phyloP scores from a whole-genome alignment of 768 basidiomycete genomes.

The Obba rivulosa region DNA sequence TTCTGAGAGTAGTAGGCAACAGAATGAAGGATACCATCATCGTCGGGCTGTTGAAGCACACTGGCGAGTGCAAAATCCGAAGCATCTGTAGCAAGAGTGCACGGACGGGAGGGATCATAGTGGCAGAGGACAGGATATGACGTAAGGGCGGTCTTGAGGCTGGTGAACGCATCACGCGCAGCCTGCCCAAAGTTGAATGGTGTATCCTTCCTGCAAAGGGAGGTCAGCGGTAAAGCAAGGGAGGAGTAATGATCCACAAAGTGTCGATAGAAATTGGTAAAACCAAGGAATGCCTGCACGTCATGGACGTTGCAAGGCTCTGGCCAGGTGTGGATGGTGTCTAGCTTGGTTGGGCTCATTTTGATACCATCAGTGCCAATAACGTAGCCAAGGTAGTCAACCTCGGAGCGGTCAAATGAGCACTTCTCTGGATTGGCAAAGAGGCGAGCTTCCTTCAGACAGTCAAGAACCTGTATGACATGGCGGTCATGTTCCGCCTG shows the following conservation, averaged over 20 bases:
- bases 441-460: conserved; percentile 26
- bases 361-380: conserved; percentile 13
- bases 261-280: conserved; percentile 26
- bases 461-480: conserved; percentile 20
- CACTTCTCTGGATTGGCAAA: conserved; percentile 36
- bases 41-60: conserved; percentile 22
- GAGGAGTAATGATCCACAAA: conserved; percentile 26
- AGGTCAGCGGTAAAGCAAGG: conserved; percentile 18
- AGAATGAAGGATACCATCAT: conserved; percentile 6
- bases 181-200: conserved; percentile 12
- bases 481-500: conserved; percentile 12
- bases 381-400: conserved; percentile 29
- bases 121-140: conserved; percentile 7
- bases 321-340: conserved; percentile 27
- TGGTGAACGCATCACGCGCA: neutral
- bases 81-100: conserved; percentile 16
- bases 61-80: conserved; percentile 23
- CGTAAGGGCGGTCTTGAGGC: neutral
- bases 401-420: conserved; percentile 18
- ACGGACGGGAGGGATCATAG: conserved; percentile 6
- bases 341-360: conserved; percentile 31
- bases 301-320: conserved; percentile 11
- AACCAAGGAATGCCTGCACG: conserved; percentile 23
- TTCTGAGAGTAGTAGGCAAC: conserved; percentile 9
- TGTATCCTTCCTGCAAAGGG: conserved; percentile 9